phyloP scores from a whole-genome alignment of 768 basidiomycete genomes.

The Boletellus emodensis region DNA sequence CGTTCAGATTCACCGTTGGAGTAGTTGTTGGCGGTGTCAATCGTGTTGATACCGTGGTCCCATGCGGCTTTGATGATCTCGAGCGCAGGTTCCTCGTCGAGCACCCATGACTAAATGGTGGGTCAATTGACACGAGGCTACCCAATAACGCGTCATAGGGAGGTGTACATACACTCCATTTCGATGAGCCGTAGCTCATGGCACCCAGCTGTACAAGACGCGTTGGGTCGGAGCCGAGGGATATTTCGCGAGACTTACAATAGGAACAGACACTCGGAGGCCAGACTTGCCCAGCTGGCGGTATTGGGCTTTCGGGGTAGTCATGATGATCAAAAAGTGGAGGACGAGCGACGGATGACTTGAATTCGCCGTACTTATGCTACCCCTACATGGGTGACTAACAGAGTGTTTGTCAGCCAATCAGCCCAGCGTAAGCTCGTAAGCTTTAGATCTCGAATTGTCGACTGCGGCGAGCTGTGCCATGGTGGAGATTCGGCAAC shows the following conservation, averaged over 20 bases:
- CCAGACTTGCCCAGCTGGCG: constrained; percentile 31
- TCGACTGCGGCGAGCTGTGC: too few relatives aligned
- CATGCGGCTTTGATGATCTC: constrained; percentile 37
- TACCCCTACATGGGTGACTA: too few relatives aligned
- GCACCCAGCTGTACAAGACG: constrained; percentile 21
- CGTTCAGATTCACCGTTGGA: constrained; percentile 36
- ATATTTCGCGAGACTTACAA: constrained; percentile 18
- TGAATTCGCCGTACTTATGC: too few relatives aligned
- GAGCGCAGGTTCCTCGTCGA: constrained; percentile 27
- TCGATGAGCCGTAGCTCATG: constrained; percentile 25
- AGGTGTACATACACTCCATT: constrained; percentile 22
- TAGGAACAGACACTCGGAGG: constrained; percentile 33
- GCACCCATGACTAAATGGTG: constrained; percentile 21
- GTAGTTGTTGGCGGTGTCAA: constrained; percentile 40
- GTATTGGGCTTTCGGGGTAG: constrained; percentile 22
- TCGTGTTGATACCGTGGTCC: constrained; percentile 38
- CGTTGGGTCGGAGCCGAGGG: not conserved
- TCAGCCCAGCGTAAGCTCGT: not conserved
- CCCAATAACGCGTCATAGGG: not conserved
- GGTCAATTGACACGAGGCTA: not conserved
- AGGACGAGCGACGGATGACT: too few relatives aligned
- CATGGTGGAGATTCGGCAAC: too few relatives aligned
- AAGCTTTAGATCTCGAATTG: too few relatives aligned
- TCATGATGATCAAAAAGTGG: not conserved
- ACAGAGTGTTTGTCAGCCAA: not conserved